Percentiles rank a stretch among this genome's conserved stretches.
phyloP scores from a whole-genome alignment of 129 eudicot genomes.

The Silybum marianum region DNA sequence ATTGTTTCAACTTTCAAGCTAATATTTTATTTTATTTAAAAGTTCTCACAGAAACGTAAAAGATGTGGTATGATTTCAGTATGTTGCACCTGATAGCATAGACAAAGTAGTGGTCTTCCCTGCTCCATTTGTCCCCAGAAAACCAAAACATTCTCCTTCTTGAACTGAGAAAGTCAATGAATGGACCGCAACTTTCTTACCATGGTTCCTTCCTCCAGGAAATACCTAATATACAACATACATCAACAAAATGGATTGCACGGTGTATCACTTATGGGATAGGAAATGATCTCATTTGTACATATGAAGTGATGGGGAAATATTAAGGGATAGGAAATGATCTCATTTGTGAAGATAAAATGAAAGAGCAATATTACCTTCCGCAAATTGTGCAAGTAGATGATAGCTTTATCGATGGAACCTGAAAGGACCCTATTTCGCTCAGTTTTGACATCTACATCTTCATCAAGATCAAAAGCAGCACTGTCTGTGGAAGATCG shows the following conservation, averaged over 20 bases:
- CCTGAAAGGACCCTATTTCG: slow-evolving; percentile 87
- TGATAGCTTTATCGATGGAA: slow-evolving; percentile 70
- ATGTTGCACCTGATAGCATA: slow-evolving; percentile 81
- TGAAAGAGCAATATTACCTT: slow-evolving; percentile 52
- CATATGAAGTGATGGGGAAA: not conserved
- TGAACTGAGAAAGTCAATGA: slow-evolving; percentile 92
- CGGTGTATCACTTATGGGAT: not conserved
- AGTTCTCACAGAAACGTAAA: not conserved
- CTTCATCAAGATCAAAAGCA: slow-evolving; percentile 62
- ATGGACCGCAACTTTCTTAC: slow-evolving; percentile 78
- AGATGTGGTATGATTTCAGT: not conserved
- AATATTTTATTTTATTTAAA: not conserved
- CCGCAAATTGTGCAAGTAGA: slow-evolving; percentile 79
- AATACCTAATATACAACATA: slow-evolving; percentile 56
- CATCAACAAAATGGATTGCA: slow-evolving; percentile 13
- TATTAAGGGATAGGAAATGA: slow-evolving; percentile 11
- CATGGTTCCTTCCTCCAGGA: slow-evolving; percentile 67
- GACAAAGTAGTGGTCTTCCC: slow-evolving; percentile 97
- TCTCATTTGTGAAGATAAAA: not conserved
- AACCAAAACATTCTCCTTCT: slow-evolving; percentile 99
- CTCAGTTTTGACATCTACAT: slow-evolving; percentile 82
- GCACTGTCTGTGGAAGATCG: slow-evolving; percentile 47
- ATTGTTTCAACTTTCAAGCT: not conserved
- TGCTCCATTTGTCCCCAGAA: slow-evolving; percentile 98
- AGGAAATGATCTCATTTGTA: slow-evolving; percentile 15